Conservation (phyloP, 345 rosid genomes). For the Zanthoxylum bungeanum region DNA sequence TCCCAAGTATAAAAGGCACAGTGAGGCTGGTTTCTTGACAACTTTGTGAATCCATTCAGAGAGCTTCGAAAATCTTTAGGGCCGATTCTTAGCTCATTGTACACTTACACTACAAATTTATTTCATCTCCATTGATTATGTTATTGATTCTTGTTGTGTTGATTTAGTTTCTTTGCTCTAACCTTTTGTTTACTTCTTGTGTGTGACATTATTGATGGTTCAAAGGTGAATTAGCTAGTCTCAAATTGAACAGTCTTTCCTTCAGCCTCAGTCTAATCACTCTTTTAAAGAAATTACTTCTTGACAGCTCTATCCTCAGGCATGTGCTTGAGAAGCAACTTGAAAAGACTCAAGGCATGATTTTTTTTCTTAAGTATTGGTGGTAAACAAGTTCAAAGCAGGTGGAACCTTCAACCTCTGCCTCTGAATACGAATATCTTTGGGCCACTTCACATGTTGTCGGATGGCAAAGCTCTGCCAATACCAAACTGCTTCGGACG, state of each 20-base stretch:
- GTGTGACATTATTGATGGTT: too few relatives aligned
- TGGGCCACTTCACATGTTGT: constrained; percentile 89
- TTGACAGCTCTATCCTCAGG: constrained; percentile 68
- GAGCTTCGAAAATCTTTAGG: too few relatives aligned
- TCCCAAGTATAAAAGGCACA: too few relatives aligned
- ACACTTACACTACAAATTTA: too few relatives aligned
- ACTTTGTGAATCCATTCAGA: too few relatives aligned
- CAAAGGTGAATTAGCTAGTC: too few relatives aligned
- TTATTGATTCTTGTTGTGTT: too few relatives aligned
- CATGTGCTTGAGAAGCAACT: constrained; percentile 65
- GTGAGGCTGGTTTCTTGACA: too few relatives aligned
- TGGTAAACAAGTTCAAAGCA: constrained; percentile 82
- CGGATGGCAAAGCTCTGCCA: constrained; percentile 83
- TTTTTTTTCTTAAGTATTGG: constrained; percentile 92
- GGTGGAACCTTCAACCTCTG: constrained; percentile 93
- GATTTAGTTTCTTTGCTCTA: too few relatives aligned
- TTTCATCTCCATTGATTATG: too few relatives aligned
- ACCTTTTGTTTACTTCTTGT: too few relatives aligned
- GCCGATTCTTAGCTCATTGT: too few relatives aligned
- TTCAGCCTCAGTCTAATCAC: constrained; percentile 64
- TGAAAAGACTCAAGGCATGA: constrained; percentile 71
- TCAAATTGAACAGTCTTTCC: constrained; percentile 53
- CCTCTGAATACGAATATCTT: constrained; percentile 69
- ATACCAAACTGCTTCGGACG: constrained; percentile 86
- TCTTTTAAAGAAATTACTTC: constrained; percentile 54